Conservation (phyloP, 2,329 filamentous ascomycete genomes). For the Diaporthe ampelina region DNA sequence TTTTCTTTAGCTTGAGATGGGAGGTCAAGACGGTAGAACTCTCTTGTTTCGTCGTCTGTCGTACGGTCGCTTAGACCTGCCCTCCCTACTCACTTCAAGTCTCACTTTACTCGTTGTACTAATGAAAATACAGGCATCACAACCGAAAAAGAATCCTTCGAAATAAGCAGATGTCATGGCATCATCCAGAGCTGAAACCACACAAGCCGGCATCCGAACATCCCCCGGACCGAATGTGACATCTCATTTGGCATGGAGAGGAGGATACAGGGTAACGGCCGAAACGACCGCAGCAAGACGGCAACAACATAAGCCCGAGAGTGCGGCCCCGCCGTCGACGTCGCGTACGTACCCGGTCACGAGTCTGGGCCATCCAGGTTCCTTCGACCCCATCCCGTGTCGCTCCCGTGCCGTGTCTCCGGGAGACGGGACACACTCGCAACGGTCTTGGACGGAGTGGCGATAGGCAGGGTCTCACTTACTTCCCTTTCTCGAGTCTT, state of each 20-base stretch:
- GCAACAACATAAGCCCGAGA: not conserved
- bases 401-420: slow-evolving; percentile 27
- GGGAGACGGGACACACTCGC: slow-evolving; percentile 15
- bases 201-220: not conserved
- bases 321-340: too few species aligned
- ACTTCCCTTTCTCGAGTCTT: not conserved
- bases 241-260: not conserved
- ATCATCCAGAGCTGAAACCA: not conserved
- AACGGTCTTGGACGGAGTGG: not conserved
- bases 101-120: not conserved
- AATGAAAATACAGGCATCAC: not conserved
- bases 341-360: not conserved
- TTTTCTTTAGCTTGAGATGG: not conserved
- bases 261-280: not conserved
- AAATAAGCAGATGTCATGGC: not conserved
- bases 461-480: slow-evolving; percentile 9
- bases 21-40: not conserved
- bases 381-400: not conserved
- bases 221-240: slow-evolving; percentile 1
- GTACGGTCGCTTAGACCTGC: not conserved
- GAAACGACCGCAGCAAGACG: slow-evolving; percentile 19
- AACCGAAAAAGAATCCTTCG: not conserved
- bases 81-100: not conserved
- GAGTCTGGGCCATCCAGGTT: slow-evolving; percentile 2
- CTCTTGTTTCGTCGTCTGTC: not conserved